These are phyloP conservation scores for Starmerella powellii DNA, from an alignment of 805 yeast genomes.

Conservation along the genomic window DNA sequence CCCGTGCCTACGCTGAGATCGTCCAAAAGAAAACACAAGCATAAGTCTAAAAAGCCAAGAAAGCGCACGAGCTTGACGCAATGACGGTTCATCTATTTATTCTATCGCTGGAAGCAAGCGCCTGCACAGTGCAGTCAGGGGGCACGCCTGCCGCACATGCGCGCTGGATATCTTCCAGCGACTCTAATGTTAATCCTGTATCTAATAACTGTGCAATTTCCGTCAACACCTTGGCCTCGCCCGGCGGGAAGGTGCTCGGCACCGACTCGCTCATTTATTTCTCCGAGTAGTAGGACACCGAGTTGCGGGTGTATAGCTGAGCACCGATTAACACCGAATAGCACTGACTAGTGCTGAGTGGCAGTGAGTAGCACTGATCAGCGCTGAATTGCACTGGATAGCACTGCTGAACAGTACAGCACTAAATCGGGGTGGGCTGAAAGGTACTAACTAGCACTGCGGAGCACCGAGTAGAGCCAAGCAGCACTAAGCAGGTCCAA, in stretches of 20 bases:
- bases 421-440: no score
- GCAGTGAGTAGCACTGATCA: background rate
- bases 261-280: no score
- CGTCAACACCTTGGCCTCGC: constrained; percentile 1
- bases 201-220: constrained; percentile 28
- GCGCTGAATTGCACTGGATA: no score
- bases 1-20: constrained; percentile 7
- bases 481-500: no score
- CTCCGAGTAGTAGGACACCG: no score
- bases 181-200: constrained; percentile 23
- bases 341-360: no score
- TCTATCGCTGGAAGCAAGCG: background rate
- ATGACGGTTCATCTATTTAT: background rate
- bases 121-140: constrained; percentile 23
- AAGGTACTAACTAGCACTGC: no score
- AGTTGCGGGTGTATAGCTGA: no score
- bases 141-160: constrained; percentile 27
- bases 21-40: background rate
- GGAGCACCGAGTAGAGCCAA: no score
- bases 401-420: no score
- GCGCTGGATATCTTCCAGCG: constrained; percentile 21
- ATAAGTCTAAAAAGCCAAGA: background rate
- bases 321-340: no score
- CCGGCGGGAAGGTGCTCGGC: background rate
- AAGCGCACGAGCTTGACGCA: no score